These are phyloP conservation scores for Kockiozyma suomiensis DNA, from an alignment of 805 yeast genomes.

Conservation along the genomic window DNA sequence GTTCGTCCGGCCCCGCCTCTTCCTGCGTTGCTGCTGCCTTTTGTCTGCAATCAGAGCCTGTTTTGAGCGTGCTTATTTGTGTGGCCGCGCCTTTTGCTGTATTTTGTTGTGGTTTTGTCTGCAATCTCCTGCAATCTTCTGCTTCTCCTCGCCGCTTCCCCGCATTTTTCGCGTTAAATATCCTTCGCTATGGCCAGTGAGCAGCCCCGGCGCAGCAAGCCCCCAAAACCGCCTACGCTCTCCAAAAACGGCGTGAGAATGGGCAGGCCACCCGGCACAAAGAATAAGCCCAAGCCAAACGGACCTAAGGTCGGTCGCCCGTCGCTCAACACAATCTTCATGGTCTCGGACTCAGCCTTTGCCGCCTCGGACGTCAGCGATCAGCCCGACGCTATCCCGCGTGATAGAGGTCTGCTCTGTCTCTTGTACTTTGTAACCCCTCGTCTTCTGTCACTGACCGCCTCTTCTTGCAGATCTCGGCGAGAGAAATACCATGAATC, in stretches of 20 bases:
- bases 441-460: neutral
- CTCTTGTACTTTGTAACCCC: too few relatives aligned
- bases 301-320: slow-evolving; percentile 32
- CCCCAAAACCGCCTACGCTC: slow-evolving; percentile 21
- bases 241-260: slow-evolving; percentile 30
- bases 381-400: slow-evolving; percentile 3
- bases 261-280: slow-evolving; percentile 32
- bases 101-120: too few relatives aligned
- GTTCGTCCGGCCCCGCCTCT: neutral
- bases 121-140: too few relatives aligned
- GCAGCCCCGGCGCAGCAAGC: slow-evolving; percentile 7
- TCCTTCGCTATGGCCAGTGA: neutral
- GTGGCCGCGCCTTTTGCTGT: too few relatives aligned
- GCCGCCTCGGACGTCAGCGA: neutral
- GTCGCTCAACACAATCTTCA: slow-evolving; percentile 25
- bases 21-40: neutral
- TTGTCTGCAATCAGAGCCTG: too few relatives aligned
- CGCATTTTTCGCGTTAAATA: neutral
- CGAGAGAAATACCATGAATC: slow-evolving; percentile 8
- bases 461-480: neutral
- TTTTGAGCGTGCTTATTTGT: too few relatives aligned
- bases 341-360: slow-evolving; percentile 15
- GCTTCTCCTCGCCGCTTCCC: neutral
- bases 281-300: slow-evolving; percentile 28
- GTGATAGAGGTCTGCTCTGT: neutral